These are phyloP conservation scores for Pholiota conissans DNA, from an alignment of 768 basidiomycete species.

Conservation along the genomic window DNA sequence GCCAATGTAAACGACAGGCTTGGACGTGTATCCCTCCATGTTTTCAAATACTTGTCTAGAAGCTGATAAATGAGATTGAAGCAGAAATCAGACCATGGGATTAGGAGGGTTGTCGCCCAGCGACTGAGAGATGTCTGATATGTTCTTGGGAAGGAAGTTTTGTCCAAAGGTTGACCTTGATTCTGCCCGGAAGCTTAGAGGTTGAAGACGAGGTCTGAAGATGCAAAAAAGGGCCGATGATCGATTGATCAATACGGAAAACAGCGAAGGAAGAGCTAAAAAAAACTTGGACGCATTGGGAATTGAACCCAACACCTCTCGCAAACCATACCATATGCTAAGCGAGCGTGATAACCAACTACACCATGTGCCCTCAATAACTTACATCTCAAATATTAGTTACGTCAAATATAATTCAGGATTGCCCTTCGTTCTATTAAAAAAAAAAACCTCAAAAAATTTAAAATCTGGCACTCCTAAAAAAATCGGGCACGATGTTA, in stretches of 20 bases:
- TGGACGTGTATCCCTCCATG: not conserved
- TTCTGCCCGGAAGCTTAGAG: too few relatives aligned
- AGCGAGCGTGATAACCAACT: slow-evolving; percentile 7
- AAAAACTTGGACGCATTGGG: slow-evolving; percentile 21
- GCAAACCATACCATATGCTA: slow-evolving; percentile 2
- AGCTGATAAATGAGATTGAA: too few relatives aligned
- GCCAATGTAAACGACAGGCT: slow-evolving; percentile 20
- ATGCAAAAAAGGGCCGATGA: too few relatives aligned
- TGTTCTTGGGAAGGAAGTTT: not conserved
- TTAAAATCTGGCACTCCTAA: too few relatives aligned
- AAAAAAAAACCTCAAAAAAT: too few relatives aligned
- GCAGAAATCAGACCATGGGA: not conserved
- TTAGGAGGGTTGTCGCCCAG: not conserved
- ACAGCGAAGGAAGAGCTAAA: slow-evolving; percentile 2
- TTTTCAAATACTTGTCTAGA: not conserved
- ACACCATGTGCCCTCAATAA: slow-evolving; percentile 8
- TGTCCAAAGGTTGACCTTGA: too few relatives aligned
- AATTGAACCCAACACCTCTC: slow-evolving; percentile 25
- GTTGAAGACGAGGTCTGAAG: too few relatives aligned
- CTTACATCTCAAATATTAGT: too few relatives aligned
- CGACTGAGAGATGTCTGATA: not conserved
- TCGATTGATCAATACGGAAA: not conserved
- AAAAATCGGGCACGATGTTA: too few relatives aligned
- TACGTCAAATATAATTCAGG: too few relatives aligned
- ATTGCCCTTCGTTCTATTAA: too few relatives aligned